Evolutionary conservation across 208 protist genomes (phyloP).

Genomic region (Trypanosoma cruzi): DNA sequence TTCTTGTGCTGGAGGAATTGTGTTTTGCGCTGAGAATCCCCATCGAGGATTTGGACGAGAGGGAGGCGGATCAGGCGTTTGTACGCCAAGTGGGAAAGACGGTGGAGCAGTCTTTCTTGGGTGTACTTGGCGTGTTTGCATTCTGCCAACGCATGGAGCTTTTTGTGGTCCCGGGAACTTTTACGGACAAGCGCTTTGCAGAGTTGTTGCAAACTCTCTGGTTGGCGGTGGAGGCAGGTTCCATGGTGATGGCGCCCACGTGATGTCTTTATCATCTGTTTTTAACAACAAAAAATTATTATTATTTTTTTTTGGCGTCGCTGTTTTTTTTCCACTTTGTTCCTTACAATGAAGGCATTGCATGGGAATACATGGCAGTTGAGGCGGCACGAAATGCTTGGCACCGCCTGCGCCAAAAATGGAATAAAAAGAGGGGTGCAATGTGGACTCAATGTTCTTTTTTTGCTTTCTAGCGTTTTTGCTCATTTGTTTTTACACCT

Average conservation of each 20-base stretch:
- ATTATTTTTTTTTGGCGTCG: neutral
- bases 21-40: slow-evolving; percentile 51
- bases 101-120: slow-evolving; percentile 53
- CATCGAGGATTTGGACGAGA: slow-evolving; percentile 1
- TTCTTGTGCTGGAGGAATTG: slow-evolving; percentile 55
- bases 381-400: no score
- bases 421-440: neutral
- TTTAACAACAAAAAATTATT: neutral
- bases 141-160: slow-evolving; percentile 62
- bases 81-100: slow-evolving; percentile 9
- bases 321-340: no score
- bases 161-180: slow-evolving; percentile 46
- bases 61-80: neutral
- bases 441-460: neutral
- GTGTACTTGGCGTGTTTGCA: slow-evolving; percentile 59
- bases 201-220: slow-evolving; percentile 54
- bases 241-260: neutral
- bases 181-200: slow-evolving; percentile 39
- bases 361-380: no score
- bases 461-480: slow-evolving; percentile 5
- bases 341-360: no score
- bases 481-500: neutral
- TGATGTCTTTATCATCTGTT: slow-evolving; percentile 4
- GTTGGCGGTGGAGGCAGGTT: slow-evolving; percentile 40
- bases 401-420: no score